Conservation (phyloP, 495 filamentous ascomycete genomes). For the Neurospora sublineolata region DNA sequence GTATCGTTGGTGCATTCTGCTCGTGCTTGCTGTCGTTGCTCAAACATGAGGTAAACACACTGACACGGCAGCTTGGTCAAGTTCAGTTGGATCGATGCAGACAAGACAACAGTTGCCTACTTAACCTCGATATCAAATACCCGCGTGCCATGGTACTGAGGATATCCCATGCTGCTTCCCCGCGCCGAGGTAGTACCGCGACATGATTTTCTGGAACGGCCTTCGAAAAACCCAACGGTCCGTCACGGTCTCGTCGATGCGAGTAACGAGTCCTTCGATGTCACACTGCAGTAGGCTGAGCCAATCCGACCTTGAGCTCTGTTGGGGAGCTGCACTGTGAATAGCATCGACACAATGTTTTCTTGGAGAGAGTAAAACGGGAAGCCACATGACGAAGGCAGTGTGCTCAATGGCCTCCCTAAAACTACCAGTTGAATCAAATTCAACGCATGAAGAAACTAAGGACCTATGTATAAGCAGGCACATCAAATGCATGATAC, state of each 20-base stretch:
- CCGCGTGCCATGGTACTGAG: not conserved
- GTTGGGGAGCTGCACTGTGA: not conserved
- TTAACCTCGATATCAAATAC: not conserved
- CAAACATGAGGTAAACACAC: not conserved
- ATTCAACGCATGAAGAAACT: not conserved
- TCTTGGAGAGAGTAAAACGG: not conserved
- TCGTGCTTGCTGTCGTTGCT: not conserved
- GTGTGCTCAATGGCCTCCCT: not conserved
- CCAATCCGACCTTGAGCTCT: not conserved
- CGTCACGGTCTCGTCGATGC: not conserved
- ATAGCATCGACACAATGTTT: not conserved
- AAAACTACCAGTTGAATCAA: not conserved
- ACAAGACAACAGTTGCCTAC: not conserved
- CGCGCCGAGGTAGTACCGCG: not conserved
- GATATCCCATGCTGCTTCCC: not conserved
- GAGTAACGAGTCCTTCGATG: not conserved
- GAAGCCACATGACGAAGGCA: not conserved
- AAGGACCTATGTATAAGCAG: not conserved
- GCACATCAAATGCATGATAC: not conserved
- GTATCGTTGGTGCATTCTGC: not conserved
- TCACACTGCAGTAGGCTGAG: not conserved
- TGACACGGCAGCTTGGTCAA: not conserved
- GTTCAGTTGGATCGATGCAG: not conserved
- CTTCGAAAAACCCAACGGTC: not conserved
- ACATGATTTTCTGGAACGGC: not conserved